Evolutionary conservation across 129 eudicot genomes (phyloP).

Genomic region (Flaveria trinervia): DNA sequence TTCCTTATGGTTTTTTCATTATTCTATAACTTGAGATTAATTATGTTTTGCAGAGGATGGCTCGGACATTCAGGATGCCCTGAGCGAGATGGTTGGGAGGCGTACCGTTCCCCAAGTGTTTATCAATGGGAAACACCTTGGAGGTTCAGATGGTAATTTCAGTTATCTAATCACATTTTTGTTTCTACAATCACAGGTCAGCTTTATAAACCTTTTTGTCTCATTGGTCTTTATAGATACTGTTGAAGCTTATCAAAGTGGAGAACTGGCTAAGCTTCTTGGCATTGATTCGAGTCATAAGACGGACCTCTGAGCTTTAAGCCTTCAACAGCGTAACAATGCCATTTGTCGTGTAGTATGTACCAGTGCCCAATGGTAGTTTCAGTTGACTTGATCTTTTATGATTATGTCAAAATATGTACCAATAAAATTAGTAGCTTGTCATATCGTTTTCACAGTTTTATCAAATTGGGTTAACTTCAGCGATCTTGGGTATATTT

Average conservation of each 20-base stretch:
- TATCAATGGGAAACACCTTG: conserved; percentile 91
- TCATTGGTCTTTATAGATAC: conserved; percentile 55
- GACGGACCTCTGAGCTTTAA: conserved; percentile 36
- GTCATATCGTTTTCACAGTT: neutral
- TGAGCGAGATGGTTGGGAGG: conserved; percentile 73
- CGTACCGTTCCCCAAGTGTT: conserved; percentile 99
- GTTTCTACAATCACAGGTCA: neutral
- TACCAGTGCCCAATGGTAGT: conserved; percentile 1
- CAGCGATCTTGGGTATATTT: too few relatives aligned
- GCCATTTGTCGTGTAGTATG: conserved; percentile 8
- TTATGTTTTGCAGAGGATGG: conserved; percentile 71
- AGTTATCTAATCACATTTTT: neutral
- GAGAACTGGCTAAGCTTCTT: conserved; percentile 72
- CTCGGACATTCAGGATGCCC: conserved; percentile 70
- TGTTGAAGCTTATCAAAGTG: conserved; percentile 77
- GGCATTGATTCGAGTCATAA: conserved; percentile 44
- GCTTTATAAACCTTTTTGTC: neutral
- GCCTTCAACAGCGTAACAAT: neutral
- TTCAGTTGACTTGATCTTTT: conserved; percentile 1
- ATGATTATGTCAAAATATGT: conserved; percentile 7
- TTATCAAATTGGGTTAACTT: too few relatives aligned
- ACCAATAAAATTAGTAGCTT: neutral
- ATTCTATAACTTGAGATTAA: too few relatives aligned
- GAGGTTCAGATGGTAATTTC: conserved; percentile 94
- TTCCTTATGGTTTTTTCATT: too few relatives aligned